Evolutionary conservation across 2,329 filamentous ascomycete genomes (phyloP).

Genomic region (Stachybotrys chartarum): DNA sequence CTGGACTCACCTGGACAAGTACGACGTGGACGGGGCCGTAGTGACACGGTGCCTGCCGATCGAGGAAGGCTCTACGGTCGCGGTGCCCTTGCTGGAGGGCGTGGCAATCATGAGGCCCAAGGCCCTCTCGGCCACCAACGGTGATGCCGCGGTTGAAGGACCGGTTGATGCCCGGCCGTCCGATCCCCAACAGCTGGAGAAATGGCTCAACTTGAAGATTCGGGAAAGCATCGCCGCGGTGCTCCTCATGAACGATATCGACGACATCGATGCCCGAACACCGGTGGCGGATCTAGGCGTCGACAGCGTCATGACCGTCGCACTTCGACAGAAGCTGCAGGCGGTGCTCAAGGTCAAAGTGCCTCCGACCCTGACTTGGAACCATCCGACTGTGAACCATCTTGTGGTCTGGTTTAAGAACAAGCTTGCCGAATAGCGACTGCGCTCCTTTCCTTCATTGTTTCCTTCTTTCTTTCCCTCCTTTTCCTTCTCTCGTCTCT

Average conservation of each 20-base stretch:
- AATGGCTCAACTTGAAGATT: background rate
- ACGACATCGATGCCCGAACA: background rate
- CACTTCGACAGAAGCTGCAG: conserved; percentile 2
- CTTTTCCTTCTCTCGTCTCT: background rate
- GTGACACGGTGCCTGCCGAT: conserved; percentile 3
- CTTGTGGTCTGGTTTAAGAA: conserved; percentile 3
- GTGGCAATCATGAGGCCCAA: background rate
- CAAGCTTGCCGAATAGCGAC: background rate
- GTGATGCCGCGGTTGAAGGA: background rate
- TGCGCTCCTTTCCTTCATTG: background rate
- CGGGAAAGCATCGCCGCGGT: conserved; percentile 1
- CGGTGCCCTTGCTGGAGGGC: background rate
- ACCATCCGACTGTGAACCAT: conserved; percentile 3
- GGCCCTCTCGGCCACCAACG: background rate
- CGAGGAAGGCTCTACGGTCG: conserved; percentile 1
- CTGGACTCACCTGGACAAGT: conserved; percentile 4
- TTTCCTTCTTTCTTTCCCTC: background rate
- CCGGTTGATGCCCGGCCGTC: background rate
- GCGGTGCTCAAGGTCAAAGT: conserved; percentile 2
- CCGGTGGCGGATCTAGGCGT: conserved; percentile 1
- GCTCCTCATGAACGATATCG: background rate
- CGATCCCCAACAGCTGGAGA: background rate
- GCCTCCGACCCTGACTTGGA: conserved; percentile 5
- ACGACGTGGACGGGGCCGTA: conserved; percentile 4
- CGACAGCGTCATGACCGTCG: conserved; percentile 3